Evolutionary conservation across 805 yeast genomes (phyloP), one percentile per base, ranked within the genome.

Genomic region (Danielia oregonensis): DNA sequence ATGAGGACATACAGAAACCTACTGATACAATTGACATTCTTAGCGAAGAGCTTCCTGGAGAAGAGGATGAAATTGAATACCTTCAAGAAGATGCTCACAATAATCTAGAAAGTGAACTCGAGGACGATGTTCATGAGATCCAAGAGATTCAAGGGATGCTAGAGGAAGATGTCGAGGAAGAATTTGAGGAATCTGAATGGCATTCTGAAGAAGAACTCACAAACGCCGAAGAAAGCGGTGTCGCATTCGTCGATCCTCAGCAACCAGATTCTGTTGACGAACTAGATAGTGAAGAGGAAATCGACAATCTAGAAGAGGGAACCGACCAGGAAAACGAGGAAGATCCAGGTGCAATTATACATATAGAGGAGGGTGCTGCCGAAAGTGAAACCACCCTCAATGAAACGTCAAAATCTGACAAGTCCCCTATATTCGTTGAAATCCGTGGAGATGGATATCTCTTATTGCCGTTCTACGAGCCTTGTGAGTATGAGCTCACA

Each of bases 391-490:
- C 57, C 27, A n/a, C n/a, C n/a, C n/a, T n/a, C n/a, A n/a, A n/a
- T n/a, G n/a, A n/a, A n/a, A 55, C 60, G 11, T 52, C 47, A 40
- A 55, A 48, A 54, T 34, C 60, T 61, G 16, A 64, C 61, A 10
- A 54, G 56, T 41, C 39, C 12, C 65, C 66, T 2, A 38, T 59
- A 4, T 43, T 52, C n/a, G 25, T 61, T 12, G 42, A 32, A 22
- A 40, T 58, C 5, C 42, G 47, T 4, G 57, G 51, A 26, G 50
- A 57, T 5, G 52, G 51, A n/a, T 59, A 52, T 39, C 44, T 61
- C 11, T 39, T 62, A 13, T 40, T 52, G 6, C 63, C 59, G 6
- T 48, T 44, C n/a, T 39, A 36, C 22, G 30, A 32, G 13, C 29
- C 32, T 16, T 24, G 37, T 2, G 7, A 28, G 2, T 29, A 41